Evolutionary conservation across 768 basidiomycete genomes (phyloP).

Genomic region (Galerina marginata): DNA sequence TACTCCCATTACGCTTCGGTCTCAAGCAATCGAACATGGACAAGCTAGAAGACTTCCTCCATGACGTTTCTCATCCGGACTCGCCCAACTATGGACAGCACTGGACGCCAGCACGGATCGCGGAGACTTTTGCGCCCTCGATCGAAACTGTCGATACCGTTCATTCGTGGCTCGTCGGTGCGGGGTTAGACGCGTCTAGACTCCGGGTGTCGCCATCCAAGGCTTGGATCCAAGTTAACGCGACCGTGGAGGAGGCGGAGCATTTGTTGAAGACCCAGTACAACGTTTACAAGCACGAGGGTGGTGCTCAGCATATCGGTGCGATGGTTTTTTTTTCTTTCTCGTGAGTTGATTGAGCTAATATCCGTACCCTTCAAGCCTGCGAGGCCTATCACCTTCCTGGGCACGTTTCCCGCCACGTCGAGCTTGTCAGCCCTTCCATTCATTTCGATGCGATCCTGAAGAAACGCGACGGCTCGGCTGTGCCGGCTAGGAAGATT

Average conservation of each 20-base stretch:
- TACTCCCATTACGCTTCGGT: conserved; percentile 51
- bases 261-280: conserved; percentile 48
- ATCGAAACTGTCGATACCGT: conserved; percentile 44
- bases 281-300: conserved; percentile 44
- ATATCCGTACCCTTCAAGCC: conserved; percentile 25
- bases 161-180: conserved; percentile 43
- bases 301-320: conserved; percentile 44
- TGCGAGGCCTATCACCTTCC: conserved; percentile 42
- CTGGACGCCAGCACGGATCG: conserved; percentile 47
- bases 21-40: conserved; percentile 49
- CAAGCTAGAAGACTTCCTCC: conserved; percentile 44
- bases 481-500: conserved; percentile 15
- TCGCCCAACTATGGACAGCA: conserved; percentile 53
- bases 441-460: conserved; percentile 41
- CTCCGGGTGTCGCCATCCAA: conserved; percentile 37
- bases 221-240: conserved; percentile 44
- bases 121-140: conserved; percentile 46
- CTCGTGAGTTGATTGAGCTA: neutral
- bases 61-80: conserved; percentile 51
- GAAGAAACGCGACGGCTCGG: conserved; percentile 25
- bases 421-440: conserved; percentile 45
- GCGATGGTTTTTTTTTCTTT: conserved; percentile 16
- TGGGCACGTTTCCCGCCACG: conserved; percentile 37
- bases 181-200: conserved; percentile 38
- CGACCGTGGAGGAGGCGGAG: conserved; percentile 47